A percentile compares a stretch with the other conserved stretches of the same genome.
Conservation (phyloP, 148 eudicot genomes). For the Pouteria glomerata region DNA sequence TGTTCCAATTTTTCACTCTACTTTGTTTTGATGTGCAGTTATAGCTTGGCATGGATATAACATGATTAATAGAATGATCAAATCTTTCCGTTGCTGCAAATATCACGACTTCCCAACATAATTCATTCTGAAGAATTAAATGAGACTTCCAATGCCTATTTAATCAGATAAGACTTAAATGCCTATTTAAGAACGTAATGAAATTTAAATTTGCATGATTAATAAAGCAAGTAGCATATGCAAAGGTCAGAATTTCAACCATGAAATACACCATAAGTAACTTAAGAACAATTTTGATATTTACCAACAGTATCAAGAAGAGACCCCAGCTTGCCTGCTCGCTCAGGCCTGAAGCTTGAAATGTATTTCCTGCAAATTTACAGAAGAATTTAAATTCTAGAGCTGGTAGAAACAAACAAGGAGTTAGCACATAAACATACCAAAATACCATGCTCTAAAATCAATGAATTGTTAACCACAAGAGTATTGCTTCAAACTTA, state of each 20-base stretch:
- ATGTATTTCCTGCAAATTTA: slow-evolving; percentile 62
- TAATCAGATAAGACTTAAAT: background rate
- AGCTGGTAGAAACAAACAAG: background rate
- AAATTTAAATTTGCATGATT: background rate
- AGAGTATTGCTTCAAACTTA: too few species aligned
- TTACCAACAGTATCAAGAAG: slow-evolving; percentile 62
- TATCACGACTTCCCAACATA: background rate
- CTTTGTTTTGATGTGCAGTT: too few species aligned
- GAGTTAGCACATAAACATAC: background rate
- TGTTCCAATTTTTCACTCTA: too few species aligned
- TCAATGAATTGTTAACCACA: too few species aligned
- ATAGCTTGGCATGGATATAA: too few species aligned
- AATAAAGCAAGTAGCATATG: background rate
- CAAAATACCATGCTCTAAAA: background rate
- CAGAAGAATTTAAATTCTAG: background rate
- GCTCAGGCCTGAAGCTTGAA: slow-evolving; percentile 77
- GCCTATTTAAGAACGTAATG: background rate
- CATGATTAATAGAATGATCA: background rate
- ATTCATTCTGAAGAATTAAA: background rate
- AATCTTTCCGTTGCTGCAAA: background rate
- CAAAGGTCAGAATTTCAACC: background rate
- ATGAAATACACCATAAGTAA: background rate
- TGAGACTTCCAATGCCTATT: background rate
- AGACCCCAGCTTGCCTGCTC: slow-evolving; percentile 60
- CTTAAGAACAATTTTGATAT: background rate